These are phyloP conservation scores for Fragilariopsis cylindrus DNA, from an alignment of 108 stramenopile genomes.

Conservation along the genomic window DNA sequence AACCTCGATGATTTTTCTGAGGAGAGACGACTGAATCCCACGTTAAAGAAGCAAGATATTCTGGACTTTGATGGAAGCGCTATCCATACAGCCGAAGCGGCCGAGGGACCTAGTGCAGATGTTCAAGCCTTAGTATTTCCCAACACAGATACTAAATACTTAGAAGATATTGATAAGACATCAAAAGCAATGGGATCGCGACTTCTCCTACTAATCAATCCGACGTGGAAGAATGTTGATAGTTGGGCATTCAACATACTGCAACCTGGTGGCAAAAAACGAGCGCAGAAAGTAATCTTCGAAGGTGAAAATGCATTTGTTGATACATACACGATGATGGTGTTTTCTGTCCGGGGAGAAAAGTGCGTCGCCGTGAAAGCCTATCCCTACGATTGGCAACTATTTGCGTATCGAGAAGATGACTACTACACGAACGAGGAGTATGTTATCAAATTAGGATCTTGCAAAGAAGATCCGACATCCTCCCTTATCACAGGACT, in stretches of 20 bases:
- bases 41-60: conserved; percentile 65
- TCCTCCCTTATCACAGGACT: conserved; percentile 58
- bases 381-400: conserved; percentile 89
- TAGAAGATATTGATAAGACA: conserved; percentile 69
- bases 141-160: conserved; percentile 81
- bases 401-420: conserved; percentile 79
- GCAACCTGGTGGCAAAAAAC: conserved; percentile 69
- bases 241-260: conserved; percentile 84
- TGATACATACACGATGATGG: conserved; percentile 64
- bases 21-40: conserved; percentile 34
- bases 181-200: conserved; percentile 51
- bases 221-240: conserved; percentile 82
- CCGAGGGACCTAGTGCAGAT: conserved; percentile 48
- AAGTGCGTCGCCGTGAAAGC: conserved; percentile 79
- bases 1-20: conserved; percentile 17
- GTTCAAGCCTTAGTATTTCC: conserved; percentile 80
- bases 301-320: conserved; percentile 58
- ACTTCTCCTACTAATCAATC: conserved; percentile 77
- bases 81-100: conserved; percentile 55
- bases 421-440: conserved; percentile 47
- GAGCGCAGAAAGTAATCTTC: conserved; percentile 68
- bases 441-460: conserved; percentile 64
- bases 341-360: conserved; percentile 72
- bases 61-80: conserved; percentile 91
- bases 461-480: conserved; percentile 62